Conservation (phyloP, 2,329 filamentous ascomycete genomes). For the Plenodomus lindquistii region DNA sequence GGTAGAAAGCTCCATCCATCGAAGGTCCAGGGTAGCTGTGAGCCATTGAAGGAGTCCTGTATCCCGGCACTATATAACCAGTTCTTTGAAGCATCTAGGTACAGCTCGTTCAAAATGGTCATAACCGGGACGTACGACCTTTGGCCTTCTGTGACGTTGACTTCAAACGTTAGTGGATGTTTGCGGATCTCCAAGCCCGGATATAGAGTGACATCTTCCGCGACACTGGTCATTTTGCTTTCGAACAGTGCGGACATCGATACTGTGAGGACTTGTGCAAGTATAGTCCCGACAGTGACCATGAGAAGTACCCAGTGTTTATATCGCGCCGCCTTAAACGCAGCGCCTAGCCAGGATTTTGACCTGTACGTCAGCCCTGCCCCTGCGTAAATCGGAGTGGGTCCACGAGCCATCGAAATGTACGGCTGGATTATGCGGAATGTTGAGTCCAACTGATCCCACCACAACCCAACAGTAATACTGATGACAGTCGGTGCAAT, state of each 20-base stretch:
- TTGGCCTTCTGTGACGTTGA: background rate
- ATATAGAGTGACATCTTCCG: background rate
- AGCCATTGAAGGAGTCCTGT: constrained; percentile 12
- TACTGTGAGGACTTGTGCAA: constrained; percentile 20
- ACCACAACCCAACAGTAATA: constrained; percentile 23
- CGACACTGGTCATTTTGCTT: constrained; percentile 5
- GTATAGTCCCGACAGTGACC: constrained; percentile 14
- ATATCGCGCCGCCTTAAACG: constrained; percentile 14
- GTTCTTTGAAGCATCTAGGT: constrained; percentile 9
- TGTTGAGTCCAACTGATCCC: constrained; percentile 22
- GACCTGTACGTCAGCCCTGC: constrained; percentile 22
- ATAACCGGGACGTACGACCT: background rate
- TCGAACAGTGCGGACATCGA: constrained; percentile 28
- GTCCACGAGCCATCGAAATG: constrained; percentile 18
- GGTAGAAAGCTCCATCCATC: constrained; percentile 21
- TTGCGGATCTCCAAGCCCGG: constrained; percentile 12
- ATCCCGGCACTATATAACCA: constrained; percentile 17
- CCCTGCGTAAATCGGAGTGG: constrained; percentile 11
- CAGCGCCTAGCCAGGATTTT: constrained; percentile 17
- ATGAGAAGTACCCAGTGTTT: constrained; percentile 17
- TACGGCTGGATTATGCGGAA: constrained; percentile 25
- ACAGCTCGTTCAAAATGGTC: constrained; percentile 2
- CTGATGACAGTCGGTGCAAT: constrained; percentile 24
- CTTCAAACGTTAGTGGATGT: constrained; percentile 5
- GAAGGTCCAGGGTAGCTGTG: constrained; percentile 15